Conservation (phyloP, 352 stramenopile species). For the Plasmopara muralis region DNA sequence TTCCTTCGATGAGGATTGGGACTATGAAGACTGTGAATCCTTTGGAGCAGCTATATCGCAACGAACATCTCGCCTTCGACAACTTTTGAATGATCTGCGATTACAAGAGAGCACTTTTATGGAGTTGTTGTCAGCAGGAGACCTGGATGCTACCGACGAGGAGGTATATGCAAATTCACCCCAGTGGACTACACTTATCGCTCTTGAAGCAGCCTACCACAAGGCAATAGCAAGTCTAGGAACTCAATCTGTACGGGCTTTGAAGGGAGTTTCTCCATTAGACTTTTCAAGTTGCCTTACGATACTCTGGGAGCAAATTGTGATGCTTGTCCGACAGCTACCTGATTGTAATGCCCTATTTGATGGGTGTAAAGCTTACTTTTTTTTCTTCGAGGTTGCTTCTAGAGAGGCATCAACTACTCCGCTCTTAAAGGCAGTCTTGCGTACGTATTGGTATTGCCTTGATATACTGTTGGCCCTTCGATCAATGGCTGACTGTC, state of each 20-base stretch:
- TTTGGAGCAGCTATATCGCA: slow-evolving; percentile 9
- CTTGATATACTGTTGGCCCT: slow-evolving; percentile 37
- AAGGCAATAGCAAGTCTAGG: slow-evolving; percentile 18
- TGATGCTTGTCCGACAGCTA: slow-evolving; percentile 37
- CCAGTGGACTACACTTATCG: slow-evolving; percentile 29
- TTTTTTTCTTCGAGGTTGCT: slow-evolving; percentile 66
- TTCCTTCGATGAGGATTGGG: slow-evolving; percentile 6
- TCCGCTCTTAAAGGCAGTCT: slow-evolving; percentile 49
- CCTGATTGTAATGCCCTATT: slow-evolving; percentile 59
- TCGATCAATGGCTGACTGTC: slow-evolving; percentile 11
- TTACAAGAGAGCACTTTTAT: slow-evolving; percentile 29
- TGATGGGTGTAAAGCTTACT: slow-evolving; percentile 40
- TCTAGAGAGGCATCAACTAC: slow-evolving; percentile 38
- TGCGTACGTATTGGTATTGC: slow-evolving; percentile 52
- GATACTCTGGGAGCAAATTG: slow-evolving; percentile 27
- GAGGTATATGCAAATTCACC: slow-evolving; percentile 11
- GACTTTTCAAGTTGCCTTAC: slow-evolving; percentile 8
- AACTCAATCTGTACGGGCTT: slow-evolving; percentile 13
- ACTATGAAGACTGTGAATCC: slow-evolving; percentile 12
- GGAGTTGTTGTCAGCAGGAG: slow-evolving; percentile 18
- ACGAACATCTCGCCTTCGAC: slow-evolving; percentile 22
- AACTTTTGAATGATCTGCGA: slow-evolving; percentile 24
- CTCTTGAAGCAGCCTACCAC: slow-evolving; percentile 32
- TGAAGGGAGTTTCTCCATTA: slow-evolving; percentile 11
- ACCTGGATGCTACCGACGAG: slow-evolving; percentile 6